Conservation (phyloP, 345 rosid species). For the Laguncularia racemosa region DNA sequence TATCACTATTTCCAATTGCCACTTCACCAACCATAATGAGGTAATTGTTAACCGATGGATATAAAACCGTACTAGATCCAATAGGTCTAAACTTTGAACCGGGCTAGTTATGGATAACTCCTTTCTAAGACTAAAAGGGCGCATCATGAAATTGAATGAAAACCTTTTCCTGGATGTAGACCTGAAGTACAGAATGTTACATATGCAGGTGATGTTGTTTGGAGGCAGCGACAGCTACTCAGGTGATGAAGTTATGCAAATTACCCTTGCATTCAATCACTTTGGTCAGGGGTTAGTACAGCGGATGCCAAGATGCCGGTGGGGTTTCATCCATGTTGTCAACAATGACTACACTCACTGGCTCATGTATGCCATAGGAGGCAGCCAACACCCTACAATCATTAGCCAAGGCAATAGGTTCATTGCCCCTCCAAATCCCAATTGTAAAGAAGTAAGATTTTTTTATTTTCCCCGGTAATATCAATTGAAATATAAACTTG, state of each 20-base stretch:
- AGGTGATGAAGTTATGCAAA: slow-evolving; percentile 27
- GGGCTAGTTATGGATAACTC: too few relatives aligned
- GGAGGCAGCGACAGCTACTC: slow-evolving; percentile 25
- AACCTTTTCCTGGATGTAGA: neutral
- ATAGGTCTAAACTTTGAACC: too few relatives aligned
- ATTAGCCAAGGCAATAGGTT: slow-evolving; percentile 43
- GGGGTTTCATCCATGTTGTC: slow-evolving; percentile 30
- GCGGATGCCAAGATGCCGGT: slow-evolving; percentile 39
- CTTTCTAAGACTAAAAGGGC: too few relatives aligned
- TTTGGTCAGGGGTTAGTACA: slow-evolving; percentile 34
- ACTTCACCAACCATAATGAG: slow-evolving; percentile 13
- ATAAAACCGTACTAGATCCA: too few relatives aligned
- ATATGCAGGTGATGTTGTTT: slow-evolving; percentile 33
- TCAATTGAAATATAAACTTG: too few relatives aligned
- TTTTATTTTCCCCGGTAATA: too few relatives aligned
- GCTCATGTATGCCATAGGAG: slow-evolving; percentile 45
- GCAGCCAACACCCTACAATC: slow-evolving; percentile 29
- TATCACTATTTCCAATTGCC: slow-evolving; percentile 29
- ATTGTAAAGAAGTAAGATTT: slow-evolving; percentile 33
- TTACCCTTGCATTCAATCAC: slow-evolving; percentile 41
- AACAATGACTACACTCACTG: slow-evolving; percentile 39
- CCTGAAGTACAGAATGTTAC: neutral
- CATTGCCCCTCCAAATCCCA: slow-evolving; percentile 16
- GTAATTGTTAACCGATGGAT: neutral
- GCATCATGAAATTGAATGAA: neutral